Base-by-base conservation (phyloP, 2,329 filamentous ascomycete species). In the Epichloe elymi region DNA sequence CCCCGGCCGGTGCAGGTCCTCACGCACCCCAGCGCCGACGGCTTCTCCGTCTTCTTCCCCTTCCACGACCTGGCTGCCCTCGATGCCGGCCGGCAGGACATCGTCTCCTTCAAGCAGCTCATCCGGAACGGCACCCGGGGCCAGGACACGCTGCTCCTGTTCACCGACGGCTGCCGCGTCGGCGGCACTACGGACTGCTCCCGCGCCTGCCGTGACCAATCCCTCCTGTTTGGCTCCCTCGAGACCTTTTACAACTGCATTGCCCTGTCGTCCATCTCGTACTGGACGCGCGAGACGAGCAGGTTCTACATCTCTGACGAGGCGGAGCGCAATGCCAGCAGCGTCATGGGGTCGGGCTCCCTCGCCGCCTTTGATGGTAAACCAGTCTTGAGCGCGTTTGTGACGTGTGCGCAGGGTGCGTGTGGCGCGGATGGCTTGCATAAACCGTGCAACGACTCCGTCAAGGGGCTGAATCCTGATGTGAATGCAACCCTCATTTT, bases 231-330 rank as follows among this genome's bases (percentile, higher is more conserved):
- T 50, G 60, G 59, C 48, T 67, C 64, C 1, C 53, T 67, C 5
- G 66, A 69, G 53, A 67, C 65, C 1, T 68, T 69, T 45, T 68
- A 68, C 58, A 68, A 69, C 55, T 69, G 66, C 44, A 65, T 64
- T 20, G 64, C 66, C 3, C 54, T 68, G 20, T 60, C 66, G 4
- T 62, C 65, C 4, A 61, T 67, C 10, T 57, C 61, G 14, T 62
- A 67, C 57, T 66, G 65, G 63, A 62, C 61, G 5, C 57, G 57
- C 17, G 61, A 65, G n/a, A 54, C 53, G 1, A 57, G 54, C 12
- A 51, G 52, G 12, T 67, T 63, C 49, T 62, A 63, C 49, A 54
- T 68, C 40, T 61, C 56, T 20, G 55, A 58, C 2, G 63, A 65
- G 54, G 64, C 66, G 2, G 66, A 68, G 57, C 56, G 56, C 50